Evolutionary conservation across 805 yeast species (phyloP), one percentile per base, ranked within the genome.

Genomic region (Saccharomycopsis sp.): DNA sequence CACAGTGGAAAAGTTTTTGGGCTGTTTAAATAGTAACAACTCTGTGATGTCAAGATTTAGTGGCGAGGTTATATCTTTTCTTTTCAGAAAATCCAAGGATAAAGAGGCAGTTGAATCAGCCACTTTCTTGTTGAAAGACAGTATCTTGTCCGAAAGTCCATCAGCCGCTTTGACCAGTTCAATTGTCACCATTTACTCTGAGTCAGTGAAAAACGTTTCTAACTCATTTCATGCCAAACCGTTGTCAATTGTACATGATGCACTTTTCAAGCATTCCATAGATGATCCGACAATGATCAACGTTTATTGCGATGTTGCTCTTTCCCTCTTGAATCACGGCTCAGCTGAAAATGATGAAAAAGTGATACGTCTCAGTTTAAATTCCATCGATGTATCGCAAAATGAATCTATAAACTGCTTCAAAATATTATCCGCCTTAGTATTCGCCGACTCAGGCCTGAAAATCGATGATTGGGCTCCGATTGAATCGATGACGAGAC

Each of bases 31-130:
- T n/a, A n/a, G n/a, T n/a, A n/a, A n/a, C n/a, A n/a, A n/a, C n/a
- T n/a, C n/a, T n/a, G 71, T 73, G 26, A 60, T 75, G 38, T 59
- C 59, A 3, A 69, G 94, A 47, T 92, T 89, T 53, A 77, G 94
- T 16, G 87, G 96, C 0, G 96, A 89, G 58, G 92, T 96, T 0
- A 58, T 89, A 34, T 83, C 96, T 0, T 92, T 82, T 52, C 63
- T 89, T 42, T 64, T 89, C 7, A 74, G 92, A 54, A 84, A 84
- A 57, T 68, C 83, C 18, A 25, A 31, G n/a, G n/a, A n/a, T n/a
- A n/a, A n/a, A n/a, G n/a, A n/a, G n/a, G n/a, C n/a, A n/a, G n/a
- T n/a, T 47, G 65, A 67, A 18, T 56, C 65, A 0, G 61, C 58
- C 25, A 39, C 41, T 13, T 34, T 4, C 37, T 60, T 3, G 59